Conservation (phyloP, 805 yeast species). For the Grigorovia jiainica region DNA sequence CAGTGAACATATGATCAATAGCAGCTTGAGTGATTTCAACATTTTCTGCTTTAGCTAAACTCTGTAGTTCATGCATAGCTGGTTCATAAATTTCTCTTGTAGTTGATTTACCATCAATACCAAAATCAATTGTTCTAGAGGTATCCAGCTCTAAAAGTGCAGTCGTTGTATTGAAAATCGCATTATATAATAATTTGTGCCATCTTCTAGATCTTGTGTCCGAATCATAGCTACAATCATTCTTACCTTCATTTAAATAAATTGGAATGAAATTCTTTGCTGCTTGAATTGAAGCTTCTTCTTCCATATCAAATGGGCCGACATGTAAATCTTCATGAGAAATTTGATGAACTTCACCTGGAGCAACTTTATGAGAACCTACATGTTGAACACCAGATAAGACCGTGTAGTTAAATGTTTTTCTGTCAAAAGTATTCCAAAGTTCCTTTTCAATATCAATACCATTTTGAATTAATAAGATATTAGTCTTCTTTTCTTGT, state of each 20-base stretch:
- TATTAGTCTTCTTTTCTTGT: conserved; percentile 28
- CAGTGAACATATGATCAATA: conserved; percentile 40
- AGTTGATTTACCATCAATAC: conserved; percentile 30
- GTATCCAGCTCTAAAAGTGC: conserved; percentile 49
- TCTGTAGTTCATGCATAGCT: conserved; percentile 54
- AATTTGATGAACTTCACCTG: conserved; percentile 40
- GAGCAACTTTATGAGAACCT: conserved; percentile 44
- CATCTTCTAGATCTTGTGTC: conserved; percentile 45
- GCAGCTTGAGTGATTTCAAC: conserved; percentile 38
- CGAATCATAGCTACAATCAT: conserved; percentile 33
- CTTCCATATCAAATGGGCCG: conserved; percentile 40
- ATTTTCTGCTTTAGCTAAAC: conserved; percentile 55
- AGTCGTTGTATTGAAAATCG: conserved; percentile 51
- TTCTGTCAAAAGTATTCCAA: conserved; percentile 35
- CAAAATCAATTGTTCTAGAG: conserved; percentile 39
- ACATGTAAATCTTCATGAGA: conserved; percentile 42
- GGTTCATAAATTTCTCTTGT: conserved; percentile 33
- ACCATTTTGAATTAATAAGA: conserved; percentile 59
- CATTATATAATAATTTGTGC: conserved; percentile 57
- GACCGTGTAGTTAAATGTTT: conserved; percentile 22
- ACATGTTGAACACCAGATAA: conserved; percentile 58
- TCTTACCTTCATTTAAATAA: conserved; percentile 35
- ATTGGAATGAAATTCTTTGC: conserved; percentile 33
- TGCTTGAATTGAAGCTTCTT: conserved; percentile 25
- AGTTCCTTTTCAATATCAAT: conserved; percentile 54